Conservation (phyloP, 192 early-diverging fungal species). For the Coemansia sp. region DNA sequence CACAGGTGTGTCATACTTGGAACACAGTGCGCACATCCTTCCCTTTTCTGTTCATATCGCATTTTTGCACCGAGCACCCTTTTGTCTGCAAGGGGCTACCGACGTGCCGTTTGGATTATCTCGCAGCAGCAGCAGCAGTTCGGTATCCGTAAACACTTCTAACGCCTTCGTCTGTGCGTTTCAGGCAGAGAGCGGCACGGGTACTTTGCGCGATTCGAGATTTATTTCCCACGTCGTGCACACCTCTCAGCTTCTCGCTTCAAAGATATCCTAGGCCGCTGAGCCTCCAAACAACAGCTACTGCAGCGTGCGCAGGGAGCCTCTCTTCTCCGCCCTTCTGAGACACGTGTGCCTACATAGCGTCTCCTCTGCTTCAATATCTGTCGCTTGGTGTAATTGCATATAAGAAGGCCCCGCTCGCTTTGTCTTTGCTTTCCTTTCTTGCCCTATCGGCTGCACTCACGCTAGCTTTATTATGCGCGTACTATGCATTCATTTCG, state of each 20-base stretch:
- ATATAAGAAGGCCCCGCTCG: background rate
- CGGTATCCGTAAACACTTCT: background rate
- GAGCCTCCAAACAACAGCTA: background rate
- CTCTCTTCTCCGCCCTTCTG: background rate
- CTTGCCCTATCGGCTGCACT: background rate
- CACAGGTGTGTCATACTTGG: background rate
- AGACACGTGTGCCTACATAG: conserved; percentile 7
- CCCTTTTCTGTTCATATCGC: background rate
- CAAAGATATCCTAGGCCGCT: background rate
- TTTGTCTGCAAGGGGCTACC: conserved; percentile 8
- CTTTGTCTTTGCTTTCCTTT: conserved; percentile 5
- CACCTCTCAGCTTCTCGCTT: conserved; percentile 1
- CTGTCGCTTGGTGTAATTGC: conserved; percentile 2
- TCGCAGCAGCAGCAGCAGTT: conserved; percentile 3
- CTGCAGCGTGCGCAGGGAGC: background rate
- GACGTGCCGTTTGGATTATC: conserved; percentile 8
- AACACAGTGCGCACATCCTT: background rate
- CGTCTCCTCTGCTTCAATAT: conserved; percentile 10
- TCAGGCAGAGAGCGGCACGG: background rate
- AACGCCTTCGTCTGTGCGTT: background rate
- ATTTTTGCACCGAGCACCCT: background rate
- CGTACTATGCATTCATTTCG: conserved; percentile 55
- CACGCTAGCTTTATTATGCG: conserved; percentile 25
- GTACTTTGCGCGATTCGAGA: background rate
- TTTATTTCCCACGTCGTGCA: conserved; percentile 2